These are phyloP conservation scores for Plectranthus barbatus DNA, from an alignment of 257 asterid genomes.

Conservation along the genomic window DNA sequence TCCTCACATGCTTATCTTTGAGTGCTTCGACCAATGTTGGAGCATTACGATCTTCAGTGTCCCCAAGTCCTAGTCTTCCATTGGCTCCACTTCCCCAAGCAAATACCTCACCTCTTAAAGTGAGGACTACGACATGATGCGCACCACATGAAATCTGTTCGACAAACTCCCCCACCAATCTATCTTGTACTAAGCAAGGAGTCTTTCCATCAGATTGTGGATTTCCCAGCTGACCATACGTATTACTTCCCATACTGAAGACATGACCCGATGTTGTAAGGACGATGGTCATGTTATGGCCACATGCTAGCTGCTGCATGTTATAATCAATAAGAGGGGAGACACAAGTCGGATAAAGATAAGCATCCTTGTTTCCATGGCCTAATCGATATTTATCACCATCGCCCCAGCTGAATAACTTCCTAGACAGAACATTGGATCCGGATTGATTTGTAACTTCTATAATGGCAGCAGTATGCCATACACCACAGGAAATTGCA, in stretches of 20 bases:
- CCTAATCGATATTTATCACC: slow-evolving; percentile 82
- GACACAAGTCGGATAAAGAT: slow-evolving; percentile 70
- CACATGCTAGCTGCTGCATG: slow-evolving; percentile 77
- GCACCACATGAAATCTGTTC: slow-evolving; percentile 83
- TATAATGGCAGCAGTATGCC: slow-evolving; percentile 93
- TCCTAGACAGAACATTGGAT: slow-evolving; percentile 43
- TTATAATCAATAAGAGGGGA: slow-evolving; percentile 70
- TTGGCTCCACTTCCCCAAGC: slow-evolving; percentile 91
- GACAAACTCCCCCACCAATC: slow-evolving; percentile 80
- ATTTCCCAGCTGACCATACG: slow-evolving; percentile 68
- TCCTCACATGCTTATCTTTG: slow-evolving; percentile 73
- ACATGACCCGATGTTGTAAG: slow-evolving; percentile 83
- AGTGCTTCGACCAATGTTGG: slow-evolving; percentile 79
- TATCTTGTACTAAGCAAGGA: slow-evolving; percentile 73
- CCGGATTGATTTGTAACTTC: slow-evolving; percentile 55
- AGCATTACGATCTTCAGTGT: slow-evolving; percentile 47
- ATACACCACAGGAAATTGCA: slow-evolving; percentile 75
- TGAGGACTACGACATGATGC: slow-evolving; percentile 70
- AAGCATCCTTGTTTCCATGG: slow-evolving; percentile 67
- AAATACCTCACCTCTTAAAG: slow-evolving; percentile 71
- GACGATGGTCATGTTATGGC: slow-evolving; percentile 57
- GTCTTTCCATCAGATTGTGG: slow-evolving; percentile 64
- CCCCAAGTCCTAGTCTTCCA: slow-evolving; percentile 93
- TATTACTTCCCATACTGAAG: slow-evolving; percentile 70
- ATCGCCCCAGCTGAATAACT: slow-evolving; percentile 93